Conservation (phyloP, 257 asterid genomes). For the Solanum etuberosum region DNA sequence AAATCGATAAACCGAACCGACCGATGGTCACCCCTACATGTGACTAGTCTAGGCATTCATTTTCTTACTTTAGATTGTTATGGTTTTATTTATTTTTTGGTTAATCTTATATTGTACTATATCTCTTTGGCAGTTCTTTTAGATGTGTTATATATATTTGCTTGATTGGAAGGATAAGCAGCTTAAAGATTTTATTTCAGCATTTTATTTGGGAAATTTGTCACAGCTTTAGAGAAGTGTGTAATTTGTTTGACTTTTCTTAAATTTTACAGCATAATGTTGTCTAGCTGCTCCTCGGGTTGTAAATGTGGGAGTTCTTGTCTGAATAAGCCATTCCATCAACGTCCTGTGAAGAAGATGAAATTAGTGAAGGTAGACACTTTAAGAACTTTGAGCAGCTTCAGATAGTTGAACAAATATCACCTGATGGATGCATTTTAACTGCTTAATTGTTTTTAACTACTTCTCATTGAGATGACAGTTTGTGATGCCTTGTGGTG, state of each 20-base stretch:
- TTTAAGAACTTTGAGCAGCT: not conserved
- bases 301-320: slow-evolving; percentile 88
- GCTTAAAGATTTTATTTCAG: not conserved
- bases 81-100: not conserved
- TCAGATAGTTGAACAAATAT: not conserved
- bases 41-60: not conserved
- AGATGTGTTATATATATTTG: not conserved
- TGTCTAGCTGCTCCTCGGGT: slow-evolving; percentile 83
- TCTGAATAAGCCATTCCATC: slow-evolving; percentile 86
- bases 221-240: not conserved
- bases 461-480: not conserved
- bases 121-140: not conserved
- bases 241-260: not conserved
- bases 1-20: not conserved
- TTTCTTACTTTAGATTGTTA: not conserved
- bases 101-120: not conserved
- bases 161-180: not conserved
- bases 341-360: slow-evolving; percentile 84
- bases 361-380: slow-evolving; percentile 64
- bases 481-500: not conserved
- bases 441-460: not conserved
- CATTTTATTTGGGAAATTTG: not conserved
- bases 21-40: not conserved
- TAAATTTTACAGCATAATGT: slow-evolving; percentile 47
- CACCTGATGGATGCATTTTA: not conserved